phyloP scores from a whole-genome alignment of 2,329 filamentous ascomycete species.

The Periglandula ipomoeae region DNA sequence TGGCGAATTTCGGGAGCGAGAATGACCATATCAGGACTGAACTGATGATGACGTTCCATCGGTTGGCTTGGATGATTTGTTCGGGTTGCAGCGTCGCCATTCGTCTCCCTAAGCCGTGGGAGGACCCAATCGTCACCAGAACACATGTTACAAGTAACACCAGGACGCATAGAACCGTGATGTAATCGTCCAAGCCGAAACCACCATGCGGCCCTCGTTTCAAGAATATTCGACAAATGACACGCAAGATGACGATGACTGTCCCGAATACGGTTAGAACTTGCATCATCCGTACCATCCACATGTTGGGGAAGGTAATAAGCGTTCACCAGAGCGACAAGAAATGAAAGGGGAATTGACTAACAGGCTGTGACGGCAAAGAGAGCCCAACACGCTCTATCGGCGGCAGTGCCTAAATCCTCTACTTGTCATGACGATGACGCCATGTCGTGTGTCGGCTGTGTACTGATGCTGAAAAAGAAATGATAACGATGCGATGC shows the following conservation, averaged over 20 bases:
- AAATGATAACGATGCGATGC: neutral
- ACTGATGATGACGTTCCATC: constrained; percentile 18
- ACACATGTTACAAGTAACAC: constrained; percentile 15
- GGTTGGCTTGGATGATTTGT: constrained; percentile 11
- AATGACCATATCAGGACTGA: constrained; percentile 18
- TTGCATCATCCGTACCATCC: no score
- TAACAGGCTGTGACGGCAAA: constrained; percentile 15
- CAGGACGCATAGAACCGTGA: constrained; percentile 14
- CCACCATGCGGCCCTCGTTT: constrained; percentile 13
- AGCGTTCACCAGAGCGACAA: no score
- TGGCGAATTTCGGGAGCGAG: constrained; percentile 18
- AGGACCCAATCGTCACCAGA: constrained; percentile 14
- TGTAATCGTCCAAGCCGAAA: constrained; percentile 16
- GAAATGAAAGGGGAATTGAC: neutral
- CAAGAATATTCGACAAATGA: constrained; percentile 13
- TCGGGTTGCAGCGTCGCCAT: constrained; percentile 6
- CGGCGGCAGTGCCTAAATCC: constrained; percentile 7
- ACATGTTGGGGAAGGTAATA: no score
- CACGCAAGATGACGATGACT: constrained; percentile 15
- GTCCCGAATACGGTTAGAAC: neutral
- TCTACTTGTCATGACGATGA: constrained; percentile 3
- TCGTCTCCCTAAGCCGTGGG: constrained; percentile 16
- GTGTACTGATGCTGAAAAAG: neutral
- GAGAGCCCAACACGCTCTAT: constrained; percentile 17
- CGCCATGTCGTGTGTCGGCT: neutral